A percentile compares a stretch with the other conserved stretches of the same genome.
These are phyloP conservation scores for Zygoascus sp. DNA, from an alignment of 1,139 yeast species.

Conservation along the genomic window DNA sequence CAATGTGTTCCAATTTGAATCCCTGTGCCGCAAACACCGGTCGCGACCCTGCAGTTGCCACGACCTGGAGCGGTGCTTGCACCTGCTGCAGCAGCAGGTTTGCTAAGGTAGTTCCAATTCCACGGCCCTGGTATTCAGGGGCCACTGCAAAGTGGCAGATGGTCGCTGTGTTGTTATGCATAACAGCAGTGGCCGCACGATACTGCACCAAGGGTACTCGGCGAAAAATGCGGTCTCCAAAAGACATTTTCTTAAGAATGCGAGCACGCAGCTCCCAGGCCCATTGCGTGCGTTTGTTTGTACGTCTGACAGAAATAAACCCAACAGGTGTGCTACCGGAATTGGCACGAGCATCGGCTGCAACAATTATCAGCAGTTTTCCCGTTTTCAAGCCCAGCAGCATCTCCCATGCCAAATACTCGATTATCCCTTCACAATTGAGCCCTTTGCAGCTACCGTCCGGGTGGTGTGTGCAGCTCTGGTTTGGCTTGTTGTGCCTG, in stretches of 20 bases:
- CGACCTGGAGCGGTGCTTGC: slow-evolving; percentile 6
- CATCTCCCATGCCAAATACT: slow-evolving; percentile 7
- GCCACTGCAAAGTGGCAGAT: slow-evolving; percentile 16
- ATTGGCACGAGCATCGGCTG: too few species aligned
- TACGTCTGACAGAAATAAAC: neutral
- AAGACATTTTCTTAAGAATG: too few species aligned
- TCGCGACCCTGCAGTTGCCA: slow-evolving; percentile 1
- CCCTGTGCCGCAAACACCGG: neutral
- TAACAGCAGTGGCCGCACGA: slow-evolving; percentile 3
- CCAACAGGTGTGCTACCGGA: neutral
- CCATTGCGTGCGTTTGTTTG: neutral
- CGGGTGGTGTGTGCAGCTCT: too few species aligned
- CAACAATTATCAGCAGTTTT: neutral
- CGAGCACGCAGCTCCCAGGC: too few species aligned
- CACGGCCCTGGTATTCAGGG: slow-evolving; percentile 14
- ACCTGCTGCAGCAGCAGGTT: slow-evolving; percentile 45
- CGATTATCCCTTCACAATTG: neutral
- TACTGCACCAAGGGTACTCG: slow-evolving; percentile 1
- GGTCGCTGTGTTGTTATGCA: neutral
- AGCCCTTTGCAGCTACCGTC: too few species aligned
- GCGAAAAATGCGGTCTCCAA: neutral
- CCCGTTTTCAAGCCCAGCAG: neutral
- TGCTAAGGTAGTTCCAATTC: slow-evolving; percentile 15
- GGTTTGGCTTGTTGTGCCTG: neutral
- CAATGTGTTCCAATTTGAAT: slow-evolving; percentile 5